Conservation (phyloP, 768 basidiomycete species). For the Serpula lacrymans region DNA sequence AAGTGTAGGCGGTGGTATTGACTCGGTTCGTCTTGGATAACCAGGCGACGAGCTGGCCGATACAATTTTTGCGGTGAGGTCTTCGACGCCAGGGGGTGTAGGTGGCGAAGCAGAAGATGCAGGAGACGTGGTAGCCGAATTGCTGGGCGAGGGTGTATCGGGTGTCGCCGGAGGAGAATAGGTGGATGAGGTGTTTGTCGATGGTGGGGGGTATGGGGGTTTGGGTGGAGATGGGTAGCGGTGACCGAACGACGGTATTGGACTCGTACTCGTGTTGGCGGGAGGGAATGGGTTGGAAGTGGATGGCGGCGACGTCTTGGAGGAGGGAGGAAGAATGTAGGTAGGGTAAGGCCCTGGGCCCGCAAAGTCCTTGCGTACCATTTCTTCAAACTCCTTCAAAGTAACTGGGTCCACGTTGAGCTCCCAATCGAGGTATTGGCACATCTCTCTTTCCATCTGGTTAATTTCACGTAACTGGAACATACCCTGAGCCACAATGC, state of each 20-base stretch:
- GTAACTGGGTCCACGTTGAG: conserved; percentile 68
- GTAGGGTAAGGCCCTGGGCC: conserved; percentile 57
- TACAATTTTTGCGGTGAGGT: conserved; percentile 45
- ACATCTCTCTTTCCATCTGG: conserved; percentile 81
- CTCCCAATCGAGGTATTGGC: conserved; percentile 90
- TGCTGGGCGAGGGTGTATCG: conserved; percentile 53
- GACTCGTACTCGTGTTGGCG: conserved; percentile 22
- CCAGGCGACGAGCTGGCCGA: conserved; percentile 37
- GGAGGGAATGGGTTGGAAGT: conserved; percentile 30
- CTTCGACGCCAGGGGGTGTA: conserved; percentile 53
- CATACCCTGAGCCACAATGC: conserved; percentile 85
- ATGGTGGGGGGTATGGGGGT: conserved; percentile 11
- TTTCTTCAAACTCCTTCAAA: conserved; percentile 56
- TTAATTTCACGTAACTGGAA: conserved; percentile 75
- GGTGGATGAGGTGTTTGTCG: conserved; percentile 14
- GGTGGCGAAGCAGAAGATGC: conserved; percentile 61
- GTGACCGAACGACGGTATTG: conserved; percentile 25
- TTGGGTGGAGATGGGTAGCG: conserved; percentile 31
- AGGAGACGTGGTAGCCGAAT: conserved; percentile 51
- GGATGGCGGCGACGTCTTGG: conserved; percentile 49
- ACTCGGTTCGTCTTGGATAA: conserved; percentile 14
- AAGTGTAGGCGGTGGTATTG: conserved; percentile 36
- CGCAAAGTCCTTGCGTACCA: conserved; percentile 59
- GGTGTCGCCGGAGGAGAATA: conserved; percentile 36
- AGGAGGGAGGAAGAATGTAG: conserved; percentile 58